These are phyloP conservation scores for Chrysopogon serrulatus DNA, from an alignment of 176 grass and related monocot genomes.

Conservation along the genomic window DNA sequence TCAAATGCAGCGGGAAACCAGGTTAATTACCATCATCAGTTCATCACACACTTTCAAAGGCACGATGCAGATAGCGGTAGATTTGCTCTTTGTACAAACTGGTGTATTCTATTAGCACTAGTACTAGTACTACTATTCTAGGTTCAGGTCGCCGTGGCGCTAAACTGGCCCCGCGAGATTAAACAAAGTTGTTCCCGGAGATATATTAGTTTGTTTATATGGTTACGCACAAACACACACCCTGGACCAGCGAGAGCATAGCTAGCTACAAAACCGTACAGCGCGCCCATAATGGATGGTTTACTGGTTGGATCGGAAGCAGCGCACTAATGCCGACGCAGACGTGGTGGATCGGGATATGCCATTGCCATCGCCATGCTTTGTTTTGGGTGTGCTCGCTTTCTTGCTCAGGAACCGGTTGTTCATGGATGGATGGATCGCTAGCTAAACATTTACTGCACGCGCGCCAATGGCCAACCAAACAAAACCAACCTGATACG, in stretches of 20 bases:
- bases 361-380: not conserved
- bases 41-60: too few species aligned
- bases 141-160: not conserved
- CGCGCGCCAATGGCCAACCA: not conserved
- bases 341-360: conserved; percentile 4
- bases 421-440: not conserved
- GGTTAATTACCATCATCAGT: not conserved
- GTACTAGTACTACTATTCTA: not conserved
- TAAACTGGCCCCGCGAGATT: not conserved
- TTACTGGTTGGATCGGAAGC: not conserved
- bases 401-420: not conserved
- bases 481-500: conserved; percentile 47
- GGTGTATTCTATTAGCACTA: not conserved
- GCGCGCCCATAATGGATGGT: conserved; percentile 26
- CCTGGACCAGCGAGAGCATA: conserved; percentile 24
- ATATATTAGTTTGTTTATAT: too few species aligned
- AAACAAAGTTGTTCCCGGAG: not conserved
- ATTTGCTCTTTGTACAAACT: not conserved
- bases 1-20: conserved; percentile 4
- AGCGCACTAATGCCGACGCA: conserved; percentile 22
- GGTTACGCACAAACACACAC: not conserved
- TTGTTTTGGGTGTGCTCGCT: not conserved
- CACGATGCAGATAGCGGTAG: not conserved
- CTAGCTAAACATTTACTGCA: not conserved
- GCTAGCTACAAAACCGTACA: conserved; percentile 14